Evolutionary conservation across 108 stramenopile species (phyloP).

Genomic region (Craspedostauros australis): DNA sequence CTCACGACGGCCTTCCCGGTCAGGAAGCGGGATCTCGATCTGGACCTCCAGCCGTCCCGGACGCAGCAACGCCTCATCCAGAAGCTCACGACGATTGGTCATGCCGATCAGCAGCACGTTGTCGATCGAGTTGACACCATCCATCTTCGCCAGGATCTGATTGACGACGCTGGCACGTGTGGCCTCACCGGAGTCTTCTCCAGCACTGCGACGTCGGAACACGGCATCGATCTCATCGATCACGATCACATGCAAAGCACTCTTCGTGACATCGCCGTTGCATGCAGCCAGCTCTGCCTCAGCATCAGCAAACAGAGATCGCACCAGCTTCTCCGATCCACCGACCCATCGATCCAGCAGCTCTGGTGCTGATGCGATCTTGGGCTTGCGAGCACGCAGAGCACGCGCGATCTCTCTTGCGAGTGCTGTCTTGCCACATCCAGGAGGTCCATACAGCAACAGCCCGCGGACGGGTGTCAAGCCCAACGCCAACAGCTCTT

Average conservation of each 20-base stretch:
- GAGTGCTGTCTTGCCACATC: conserved; percentile 87
- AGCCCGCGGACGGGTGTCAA: conserved; percentile 77
- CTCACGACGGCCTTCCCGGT: conserved; percentile 52
- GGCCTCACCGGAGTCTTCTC: conserved; percentile 73
- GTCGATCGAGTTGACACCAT: conserved; percentile 64
- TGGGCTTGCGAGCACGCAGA: conserved; percentile 78
- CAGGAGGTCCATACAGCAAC: conserved; percentile 77
- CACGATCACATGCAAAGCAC: conserved; percentile 90
- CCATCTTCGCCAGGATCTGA: conserved; percentile 74
- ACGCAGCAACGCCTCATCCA: conserved; percentile 87
- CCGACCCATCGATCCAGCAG: conserved; percentile 97
- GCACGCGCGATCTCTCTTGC: conserved; percentile 88
- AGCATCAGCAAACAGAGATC: conserved; percentile 92
- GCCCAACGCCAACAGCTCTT: conserved; percentile 79
- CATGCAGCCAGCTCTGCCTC: conserved; percentile 76
- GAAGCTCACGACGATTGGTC: conserved; percentile 90
- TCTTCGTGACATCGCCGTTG: conserved; percentile 60
- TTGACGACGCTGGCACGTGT: conserved; percentile 73
- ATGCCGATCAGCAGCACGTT: conserved; percentile 94
- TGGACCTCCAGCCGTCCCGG: conserved; percentile 93
- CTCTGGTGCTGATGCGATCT: conserved; percentile 93
- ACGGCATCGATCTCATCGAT: conserved; percentile 98
- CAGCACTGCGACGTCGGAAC: conserved; percentile 62
- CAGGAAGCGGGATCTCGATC: conserved; percentile 67
- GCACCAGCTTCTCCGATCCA: conserved; percentile 83